These are phyloP conservation scores for Monilinia aucupariae DNA, from an alignment of 2,329 filamentous ascomycete species.

Conservation along the genomic window DNA sequence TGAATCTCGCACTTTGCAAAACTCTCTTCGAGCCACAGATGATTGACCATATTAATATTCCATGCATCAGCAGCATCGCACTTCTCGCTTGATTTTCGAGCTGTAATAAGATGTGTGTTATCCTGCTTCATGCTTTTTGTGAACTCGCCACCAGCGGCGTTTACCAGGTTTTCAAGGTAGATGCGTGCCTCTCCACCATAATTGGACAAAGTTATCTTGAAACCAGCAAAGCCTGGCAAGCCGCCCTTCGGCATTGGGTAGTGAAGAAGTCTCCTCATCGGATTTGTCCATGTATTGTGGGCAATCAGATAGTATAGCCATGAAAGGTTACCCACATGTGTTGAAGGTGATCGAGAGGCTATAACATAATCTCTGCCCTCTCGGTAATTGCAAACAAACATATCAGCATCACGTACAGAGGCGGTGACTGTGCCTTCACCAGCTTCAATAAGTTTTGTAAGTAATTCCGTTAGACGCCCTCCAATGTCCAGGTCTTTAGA, in stretches of 20 bases:
- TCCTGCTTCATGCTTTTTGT: conserved; percentile 94
- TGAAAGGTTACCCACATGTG: conserved; percentile 83
- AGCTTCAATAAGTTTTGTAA: conserved; percentile 63
- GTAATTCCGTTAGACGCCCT: conserved; percentile 57
- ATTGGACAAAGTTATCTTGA: conserved; percentile 87
- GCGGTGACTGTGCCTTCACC: conserved; percentile 67
- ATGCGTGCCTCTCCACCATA: conserved; percentile 91
- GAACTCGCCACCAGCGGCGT: conserved; percentile 76
- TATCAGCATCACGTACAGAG: conserved; percentile 65
- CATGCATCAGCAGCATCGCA: conserved; percentile 88
- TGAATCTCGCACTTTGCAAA: conserved; percentile 83
- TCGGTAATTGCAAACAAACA: conserved; percentile 82
- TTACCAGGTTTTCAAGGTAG: conserved; percentile 88
- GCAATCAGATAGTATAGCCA: conserved; percentile 94
- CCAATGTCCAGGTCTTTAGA: conserved; percentile 68
- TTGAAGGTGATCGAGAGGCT: conserved; percentile 64
- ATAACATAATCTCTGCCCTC: conserved; percentile 71
- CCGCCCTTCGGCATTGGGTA: conserved; percentile 77
- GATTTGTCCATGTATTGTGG: conserved; percentile 82
- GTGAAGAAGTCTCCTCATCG: conserved; percentile 75
- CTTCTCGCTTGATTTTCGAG: conserved; percentile 85
- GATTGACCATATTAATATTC: conserved; percentile 85
- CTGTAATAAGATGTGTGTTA: conserved; percentile 93
- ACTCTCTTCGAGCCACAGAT: conserved; percentile 95
- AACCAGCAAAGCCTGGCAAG: conserved; percentile 70